A percentile compares a stretch with the other conserved stretches of the same genome.
Evolutionary conservation across 1,284 basidiomycete species (phyloP).

Genomic region (Sutorius eximius): DNA sequence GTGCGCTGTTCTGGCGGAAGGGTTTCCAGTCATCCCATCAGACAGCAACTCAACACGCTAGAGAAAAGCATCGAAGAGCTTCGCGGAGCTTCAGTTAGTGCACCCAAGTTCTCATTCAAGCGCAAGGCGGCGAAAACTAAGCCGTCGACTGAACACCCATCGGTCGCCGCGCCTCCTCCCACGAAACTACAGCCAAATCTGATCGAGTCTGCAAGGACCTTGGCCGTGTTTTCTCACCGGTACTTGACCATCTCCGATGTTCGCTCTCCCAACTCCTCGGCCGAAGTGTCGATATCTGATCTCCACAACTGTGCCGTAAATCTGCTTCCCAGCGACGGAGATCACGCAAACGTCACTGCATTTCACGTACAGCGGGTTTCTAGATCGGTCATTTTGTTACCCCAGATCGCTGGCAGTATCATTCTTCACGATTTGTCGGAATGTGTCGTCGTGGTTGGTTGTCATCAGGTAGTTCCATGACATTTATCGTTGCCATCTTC

Average conservation of each 20-base stretch:
- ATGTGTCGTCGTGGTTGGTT: conserved; percentile 65
- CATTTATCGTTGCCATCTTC: neutral
- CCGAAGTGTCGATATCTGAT: conserved; percentile 58
- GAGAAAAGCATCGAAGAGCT: conserved; percentile 55
- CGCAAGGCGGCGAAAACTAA: conserved; percentile 43
- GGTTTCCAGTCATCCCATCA: conserved; percentile 13
- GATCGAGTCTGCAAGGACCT: conserved; percentile 32
- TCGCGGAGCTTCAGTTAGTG: conserved; percentile 45
- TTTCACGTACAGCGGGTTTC: conserved; percentile 59
- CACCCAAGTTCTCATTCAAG: conserved; percentile 72
- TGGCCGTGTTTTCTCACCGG: conserved; percentile 42
- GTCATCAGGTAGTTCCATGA: conserved; percentile 63
- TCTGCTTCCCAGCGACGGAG: conserved; percentile 38
- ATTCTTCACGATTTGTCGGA: conserved; percentile 60
- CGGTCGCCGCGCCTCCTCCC: conserved; percentile 2
- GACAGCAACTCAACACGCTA: conserved; percentile 59
- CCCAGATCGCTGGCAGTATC: conserved; percentile 64
- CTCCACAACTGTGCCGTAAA: conserved; percentile 69
- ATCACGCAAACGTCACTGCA: conserved; percentile 35
- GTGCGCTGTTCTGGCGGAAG: neutral
- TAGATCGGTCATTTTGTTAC: conserved; percentile 62
- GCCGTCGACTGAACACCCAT: conserved; percentile 16
- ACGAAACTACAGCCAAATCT: conserved; percentile 24
- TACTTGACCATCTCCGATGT: conserved; percentile 41
- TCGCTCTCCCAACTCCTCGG: conserved; percentile 27